Percentiles rank a stretch among this genome's conserved stretches.
Evolutionary conservation across 75 land plant genomes (phyloP).

Genomic region (Selaginella tamariscina): DNA sequence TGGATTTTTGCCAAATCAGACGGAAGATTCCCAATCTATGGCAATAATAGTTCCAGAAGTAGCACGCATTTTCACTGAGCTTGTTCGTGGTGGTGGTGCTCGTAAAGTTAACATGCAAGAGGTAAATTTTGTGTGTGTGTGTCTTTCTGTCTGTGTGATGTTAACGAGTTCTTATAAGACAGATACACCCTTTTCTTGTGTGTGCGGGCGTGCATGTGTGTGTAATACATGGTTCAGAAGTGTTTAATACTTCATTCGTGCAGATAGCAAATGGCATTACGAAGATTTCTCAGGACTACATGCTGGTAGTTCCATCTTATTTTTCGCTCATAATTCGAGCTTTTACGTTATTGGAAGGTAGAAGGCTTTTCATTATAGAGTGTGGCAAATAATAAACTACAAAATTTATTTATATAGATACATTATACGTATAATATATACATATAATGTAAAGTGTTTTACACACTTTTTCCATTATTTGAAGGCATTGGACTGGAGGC

Average conservation of each 20-base stretch:
- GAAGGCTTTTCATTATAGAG: too few species aligned
- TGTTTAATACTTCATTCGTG: too few species aligned
- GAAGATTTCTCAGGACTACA: conserved; percentile 36
- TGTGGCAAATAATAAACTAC: too few species aligned
- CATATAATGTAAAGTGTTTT: too few species aligned
- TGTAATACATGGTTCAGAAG: too few species aligned
- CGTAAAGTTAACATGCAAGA: conserved; percentile 40
- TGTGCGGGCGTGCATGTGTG: too few species aligned
- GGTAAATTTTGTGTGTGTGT: conserved; percentile 16
- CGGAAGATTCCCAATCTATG: conserved; percentile 35
- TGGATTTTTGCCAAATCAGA: conserved; percentile 40
- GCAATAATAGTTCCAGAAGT: conserved; percentile 35
- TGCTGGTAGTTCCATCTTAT: conserved; percentile 40
- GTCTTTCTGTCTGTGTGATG: not conserved
- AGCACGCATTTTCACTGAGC: conserved; percentile 28
- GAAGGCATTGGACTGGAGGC: conserved; percentile 45
- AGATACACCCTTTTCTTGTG: not conserved
- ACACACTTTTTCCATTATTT: conserved; percentile 33
- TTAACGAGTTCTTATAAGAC: too few species aligned
- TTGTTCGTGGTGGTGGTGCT: conserved; percentile 42
- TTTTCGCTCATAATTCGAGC: conserved; percentile 42
- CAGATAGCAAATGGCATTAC: conserved; percentile 36
- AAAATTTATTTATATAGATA: too few species aligned
- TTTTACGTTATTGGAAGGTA: conserved; percentile 36
- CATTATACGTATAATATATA: too few species aligned